Evolutionary conservation across 2,329 filamentous ascomycete genomes (phyloP).

Genomic region (Sarocladium brachiariae): DNA sequence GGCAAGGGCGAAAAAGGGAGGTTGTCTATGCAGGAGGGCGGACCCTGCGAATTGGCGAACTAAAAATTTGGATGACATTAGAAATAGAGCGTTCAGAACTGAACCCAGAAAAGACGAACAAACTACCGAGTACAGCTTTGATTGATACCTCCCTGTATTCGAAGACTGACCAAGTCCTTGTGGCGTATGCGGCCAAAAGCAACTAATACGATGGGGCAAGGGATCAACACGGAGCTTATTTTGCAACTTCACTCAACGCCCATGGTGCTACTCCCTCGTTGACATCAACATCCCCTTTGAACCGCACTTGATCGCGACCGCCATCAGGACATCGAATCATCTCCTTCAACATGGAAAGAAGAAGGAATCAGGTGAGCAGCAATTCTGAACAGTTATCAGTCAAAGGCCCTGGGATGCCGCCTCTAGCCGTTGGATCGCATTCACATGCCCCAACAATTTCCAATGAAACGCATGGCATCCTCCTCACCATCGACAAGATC

Average conservation of each 20-base stretch:
- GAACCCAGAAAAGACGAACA: background rate
- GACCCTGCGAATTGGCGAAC: background rate
- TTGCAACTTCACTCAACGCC: background rate
- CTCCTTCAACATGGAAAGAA: background rate
- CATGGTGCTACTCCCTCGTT: background rate
- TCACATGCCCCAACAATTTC: background rate
- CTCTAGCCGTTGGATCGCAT: too few relatives aligned
- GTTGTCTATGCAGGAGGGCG: background rate
- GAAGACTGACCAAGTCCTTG: too few relatives aligned
- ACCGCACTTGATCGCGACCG: background rate
- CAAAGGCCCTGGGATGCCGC: too few relatives aligned
- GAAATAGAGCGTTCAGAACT: slow-evolving; percentile 1
- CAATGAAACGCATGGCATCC: too few relatives aligned
- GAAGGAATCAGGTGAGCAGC: background rate
- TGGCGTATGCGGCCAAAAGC: too few relatives aligned
- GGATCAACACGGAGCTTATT: background rate
- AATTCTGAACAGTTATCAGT: too few relatives aligned
- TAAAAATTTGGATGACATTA: slow-evolving; percentile 1
- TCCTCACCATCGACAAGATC: slow-evolving; percentile 15
- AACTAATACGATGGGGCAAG: background rate
- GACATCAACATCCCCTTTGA: background rate
- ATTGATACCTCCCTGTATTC: too few relatives aligned
- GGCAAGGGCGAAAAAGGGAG: background rate
- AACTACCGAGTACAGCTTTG: too few relatives aligned
- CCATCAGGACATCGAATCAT: background rate